Evolutionary conservation across 2,329 filamentous ascomycete species (phyloP), one percentile per base, ranked within the genome.

Genomic region (Metarhizium anisopliae): DNA sequence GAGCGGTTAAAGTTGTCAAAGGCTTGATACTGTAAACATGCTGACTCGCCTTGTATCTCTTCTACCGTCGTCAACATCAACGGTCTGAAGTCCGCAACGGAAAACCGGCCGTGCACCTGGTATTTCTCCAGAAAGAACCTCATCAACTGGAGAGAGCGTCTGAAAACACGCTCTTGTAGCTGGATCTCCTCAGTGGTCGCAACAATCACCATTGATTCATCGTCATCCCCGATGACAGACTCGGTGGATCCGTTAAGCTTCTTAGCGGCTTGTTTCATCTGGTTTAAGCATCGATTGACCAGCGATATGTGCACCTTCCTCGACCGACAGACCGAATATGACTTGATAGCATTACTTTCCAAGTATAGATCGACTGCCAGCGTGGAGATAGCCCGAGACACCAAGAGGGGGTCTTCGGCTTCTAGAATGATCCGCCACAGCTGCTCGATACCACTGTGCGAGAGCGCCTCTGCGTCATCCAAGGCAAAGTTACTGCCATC

Each of bases 361-460:
- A 94, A 76, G 64, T 94, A 95, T 13, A 90, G 77, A 29, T 85
- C 79, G 49, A 74, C 71, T 29, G 91, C 89, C 3, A 95, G 81
- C 25, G 84, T 83, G 52, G 77, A 77, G 35, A 87, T 90, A 1
- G 89, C 87, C 53, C 77, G 72, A 20, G 79, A 77, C 61, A 89
- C 89, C 51, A 95, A 84, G 0, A 77, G 80, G 42, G 79, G 74
- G 42, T 81, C 75, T 5, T 84, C 82, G 2, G 88, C 84, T 16
- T 81, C 85, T 54, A 95, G 73, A 38, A 93, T 83, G 62, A 96
- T 82, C 29, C 84, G 82, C 92, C 92, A 96, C n/a, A 96, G 74
- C 56, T 91, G 80, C 62, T 94, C 87, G 47, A 81, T 75, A 30
- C 73, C 81, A 60, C 70, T 80, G 58, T 75, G 79, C 60, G 79